phyloP scores from a whole-genome alignment of 768 basidiomycete species.

The Chalciporus pseudorubinellus region DNA sequence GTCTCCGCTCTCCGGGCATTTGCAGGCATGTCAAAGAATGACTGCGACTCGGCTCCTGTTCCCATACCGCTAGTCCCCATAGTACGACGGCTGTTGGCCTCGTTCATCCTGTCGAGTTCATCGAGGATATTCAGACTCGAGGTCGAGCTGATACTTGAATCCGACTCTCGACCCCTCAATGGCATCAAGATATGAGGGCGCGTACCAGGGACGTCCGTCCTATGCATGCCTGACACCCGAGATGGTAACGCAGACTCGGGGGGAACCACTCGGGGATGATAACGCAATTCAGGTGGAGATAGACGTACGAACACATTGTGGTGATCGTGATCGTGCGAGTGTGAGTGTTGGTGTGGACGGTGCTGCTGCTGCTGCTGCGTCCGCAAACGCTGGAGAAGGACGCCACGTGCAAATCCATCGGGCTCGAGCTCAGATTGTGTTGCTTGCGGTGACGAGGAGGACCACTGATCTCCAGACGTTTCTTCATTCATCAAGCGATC shows the following conservation, averaged over 20 bases:
- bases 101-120: slow-evolving; percentile 2
- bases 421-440: slow-evolving; percentile 5
- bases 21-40: slow-evolving; percentile 4
- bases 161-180: slow-evolving; percentile 16
- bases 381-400: slow-evolving; percentile 15
- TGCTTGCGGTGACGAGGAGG: not conserved
- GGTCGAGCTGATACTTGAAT: slow-evolving; percentile 15
- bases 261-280: slow-evolving; percentile 10
- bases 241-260: slow-evolving; percentile 2
- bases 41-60: not conserved
- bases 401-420: not conserved
- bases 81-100: slow-evolving; percentile 3
- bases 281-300: slow-evolving; percentile 1
- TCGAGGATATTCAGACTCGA: slow-evolving; percentile 15
- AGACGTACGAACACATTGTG: not conserved
- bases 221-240: not conserved
- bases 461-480: slow-evolving; percentile 1
- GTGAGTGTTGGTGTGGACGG: slow-evolving; percentile 1
- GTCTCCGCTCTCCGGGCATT: slow-evolving; percentile 10
- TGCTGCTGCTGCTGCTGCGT: slow-evolving; percentile 14
- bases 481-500: slow-evolving; percentile 22
- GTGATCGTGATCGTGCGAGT: slow-evolving; percentile 5
- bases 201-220: slow-evolving; percentile 9
- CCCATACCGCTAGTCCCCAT: not conserved
- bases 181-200: slow-evolving; percentile 14